Evolutionary conservation across 805 yeast genomes (phyloP), one percentile per base, ranked within the genome.

Genomic region (Saccharomycopsis sp.): DNA sequence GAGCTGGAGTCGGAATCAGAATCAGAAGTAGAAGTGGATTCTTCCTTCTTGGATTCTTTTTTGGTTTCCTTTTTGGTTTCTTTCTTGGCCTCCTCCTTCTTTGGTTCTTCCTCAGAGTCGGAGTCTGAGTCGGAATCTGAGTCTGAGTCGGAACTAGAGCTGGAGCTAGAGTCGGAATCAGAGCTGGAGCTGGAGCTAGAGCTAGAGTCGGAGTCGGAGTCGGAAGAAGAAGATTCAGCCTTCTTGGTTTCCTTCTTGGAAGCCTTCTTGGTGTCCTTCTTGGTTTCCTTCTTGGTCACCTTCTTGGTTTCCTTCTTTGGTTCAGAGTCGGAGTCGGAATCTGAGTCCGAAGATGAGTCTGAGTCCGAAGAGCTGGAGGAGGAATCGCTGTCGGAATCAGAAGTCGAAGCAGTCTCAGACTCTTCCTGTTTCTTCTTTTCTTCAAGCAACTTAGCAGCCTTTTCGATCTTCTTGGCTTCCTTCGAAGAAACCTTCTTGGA

Each of bases 341-440:
- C 65, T 24, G 65, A 58, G 37, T 58, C 59, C 44, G 64, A 58
- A n/a, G 65, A 59, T 2, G 55, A 46, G 34, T 37, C 54, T 24
- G 55, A 54, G 20, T 61, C 66, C 52, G 60, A 55, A 44, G 66
- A 63, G 55, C 58, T 58, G 14, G 68, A 62, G 51, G 52, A 57
- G 24, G 67, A 64, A 34, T 59, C 57, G 24, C 62, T 64, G 34
- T 64, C 67, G 50, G 71, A 68, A 34, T 65, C 65, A 50, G 73
- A 71, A 44, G 65, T 72, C 44, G 71, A 65, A 44, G 63, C 66
- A 56, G 73, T 67, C 44, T 64, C 67, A 58, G 63, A 63, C 55
- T 64, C 66, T 61, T 66, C 68, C 51, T 58, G 62, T 21, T 58
- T 50, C 54, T 57, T 54, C 61, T 63, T 62, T 64, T 61, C 59